Percentiles rank a stretch among this genome's conserved stretches.
phyloP scores from a whole-genome alignment of 306 rosid genomes.

The Sesbania bispinosa region DNA sequence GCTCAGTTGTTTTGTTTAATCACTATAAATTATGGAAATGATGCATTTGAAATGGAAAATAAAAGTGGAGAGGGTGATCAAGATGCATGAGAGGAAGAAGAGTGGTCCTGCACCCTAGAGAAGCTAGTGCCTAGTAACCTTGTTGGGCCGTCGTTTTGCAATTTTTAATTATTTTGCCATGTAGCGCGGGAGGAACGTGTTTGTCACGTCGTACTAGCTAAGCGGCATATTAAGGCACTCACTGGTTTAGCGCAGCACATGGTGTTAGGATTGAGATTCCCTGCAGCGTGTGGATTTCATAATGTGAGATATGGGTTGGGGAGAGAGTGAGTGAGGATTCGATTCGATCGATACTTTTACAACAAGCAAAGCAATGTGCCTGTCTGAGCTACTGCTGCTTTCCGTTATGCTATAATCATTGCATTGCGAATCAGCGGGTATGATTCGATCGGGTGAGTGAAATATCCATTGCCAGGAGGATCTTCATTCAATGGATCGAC shows the following conservation, averaged over 20 bases:
- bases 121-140: not conserved
- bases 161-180: constrained; percentile 3
- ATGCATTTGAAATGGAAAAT: not conserved
- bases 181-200: constrained; percentile 34
- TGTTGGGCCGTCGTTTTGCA: constrained; percentile 6
- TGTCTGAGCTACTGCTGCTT: constrained; percentile 19
- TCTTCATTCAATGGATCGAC: too few species aligned
- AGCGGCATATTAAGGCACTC: constrained; percentile 11
- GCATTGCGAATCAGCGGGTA: not conserved
- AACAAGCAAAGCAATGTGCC: not conserved
- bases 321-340: not conserved
- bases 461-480: constrained; percentile 5
- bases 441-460: constrained; percentile 34
- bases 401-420: constrained; percentile 42
- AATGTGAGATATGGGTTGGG: constrained; percentile 11
- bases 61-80: not conserved
- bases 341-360: not conserved
- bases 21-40: not conserved
- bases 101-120: constrained; percentile 24
- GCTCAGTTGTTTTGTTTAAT: not conserved
- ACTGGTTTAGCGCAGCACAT: constrained; percentile 34
- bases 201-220: constrained; percentile 38
- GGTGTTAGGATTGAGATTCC: constrained; percentile 17
- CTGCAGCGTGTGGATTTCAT: constrained; percentile 27
- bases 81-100: not conserved